A percentile compares a stretch with the other conserved stretches of the same genome.
phyloP scores from a whole-genome alignment of 2,329 filamentous ascomycete genomes.

The Bimuria novae-zelandiae region DNA sequence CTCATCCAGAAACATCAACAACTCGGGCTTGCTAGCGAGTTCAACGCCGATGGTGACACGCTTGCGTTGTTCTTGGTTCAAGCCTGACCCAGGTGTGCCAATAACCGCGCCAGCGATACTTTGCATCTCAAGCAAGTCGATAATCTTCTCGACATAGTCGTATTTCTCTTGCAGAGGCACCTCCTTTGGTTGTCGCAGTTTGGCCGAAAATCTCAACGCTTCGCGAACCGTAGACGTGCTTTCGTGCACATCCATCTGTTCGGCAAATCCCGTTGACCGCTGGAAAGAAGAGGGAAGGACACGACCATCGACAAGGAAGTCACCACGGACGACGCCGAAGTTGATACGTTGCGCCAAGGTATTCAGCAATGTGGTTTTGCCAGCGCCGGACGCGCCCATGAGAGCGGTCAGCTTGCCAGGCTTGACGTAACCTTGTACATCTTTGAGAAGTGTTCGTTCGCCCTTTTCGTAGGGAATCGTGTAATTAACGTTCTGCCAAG shows the following conservation, averaged over 20 bases:
- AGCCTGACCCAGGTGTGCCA: constrained; percentile 54
- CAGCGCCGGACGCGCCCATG: constrained; percentile 67
- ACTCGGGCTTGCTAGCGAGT: constrained; percentile 67
- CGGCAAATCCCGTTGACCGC: constrained; percentile 80
- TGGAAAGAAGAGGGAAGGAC: constrained; percentile 68
- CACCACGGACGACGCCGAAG: constrained; percentile 51
- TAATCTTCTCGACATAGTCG: constrained; percentile 67
- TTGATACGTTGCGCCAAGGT: constrained; percentile 49
- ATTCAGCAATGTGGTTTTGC: constrained; percentile 45
- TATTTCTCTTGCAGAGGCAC: constrained; percentile 64
- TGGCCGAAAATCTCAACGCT: constrained; percentile 66
- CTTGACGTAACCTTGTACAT: constrained; percentile 82
- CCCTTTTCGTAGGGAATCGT: constrained; percentile 60
- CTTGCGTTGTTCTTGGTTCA: constrained; percentile 69
- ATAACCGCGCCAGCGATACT: constrained; percentile 68
- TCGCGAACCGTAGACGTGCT: constrained; percentile 66
- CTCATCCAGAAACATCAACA: constrained; percentile 78
- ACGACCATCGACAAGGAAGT: constrained; percentile 51
- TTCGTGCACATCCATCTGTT: constrained; percentile 67
- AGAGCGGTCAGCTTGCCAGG: constrained; percentile 87
- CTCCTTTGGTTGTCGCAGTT: constrained; percentile 64
- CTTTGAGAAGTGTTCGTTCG: constrained; percentile 57
- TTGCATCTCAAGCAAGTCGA: constrained; percentile 67
- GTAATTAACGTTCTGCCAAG: constrained; percentile 86
- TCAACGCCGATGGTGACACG: constrained; percentile 67